Percentiles rank a stretch among this genome's conserved stretches.
These are phyloP conservation scores for Rhodotorula kratochvilovae DNA, from an alignment of 768 basidiomycete species.

Conservation along the genomic window DNA sequence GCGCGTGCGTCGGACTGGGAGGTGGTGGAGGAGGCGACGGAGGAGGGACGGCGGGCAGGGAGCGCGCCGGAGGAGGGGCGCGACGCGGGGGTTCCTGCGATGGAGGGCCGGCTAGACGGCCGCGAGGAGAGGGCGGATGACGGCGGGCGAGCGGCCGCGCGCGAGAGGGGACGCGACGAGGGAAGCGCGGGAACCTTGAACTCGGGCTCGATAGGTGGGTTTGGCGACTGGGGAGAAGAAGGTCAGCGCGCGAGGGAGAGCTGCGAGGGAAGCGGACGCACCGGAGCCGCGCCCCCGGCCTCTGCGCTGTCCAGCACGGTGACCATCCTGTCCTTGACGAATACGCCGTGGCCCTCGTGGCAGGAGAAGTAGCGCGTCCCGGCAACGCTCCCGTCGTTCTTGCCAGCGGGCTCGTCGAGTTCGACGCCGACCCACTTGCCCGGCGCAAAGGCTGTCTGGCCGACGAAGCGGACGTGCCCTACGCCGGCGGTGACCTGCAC, in stretches of 20 bases:
- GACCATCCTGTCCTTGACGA: slow-evolving; percentile 80
- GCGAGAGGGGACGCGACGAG: not conserved
- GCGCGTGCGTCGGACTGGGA: not conserved
- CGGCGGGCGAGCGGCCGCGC: not conserved
- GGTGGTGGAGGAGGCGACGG: not conserved
- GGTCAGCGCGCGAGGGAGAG: not conserved
- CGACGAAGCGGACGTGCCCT: slow-evolving; percentile 80
- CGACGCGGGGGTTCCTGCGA: not conserved
- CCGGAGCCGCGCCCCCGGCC: not conserved
- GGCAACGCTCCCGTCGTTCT: slow-evolving; percentile 85
- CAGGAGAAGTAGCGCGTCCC: slow-evolving; percentile 69
- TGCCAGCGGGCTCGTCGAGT: slow-evolving; percentile 73
- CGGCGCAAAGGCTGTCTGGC: slow-evolving; percentile 71
- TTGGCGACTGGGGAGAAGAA: not conserved
- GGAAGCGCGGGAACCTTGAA: slow-evolving; percentile 15
- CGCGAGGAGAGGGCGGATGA: not conserved
- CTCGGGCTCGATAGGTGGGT: slow-evolving; percentile 46
- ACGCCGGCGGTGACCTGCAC: slow-evolving; percentile 75
- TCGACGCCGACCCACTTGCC: slow-evolving; percentile 98
- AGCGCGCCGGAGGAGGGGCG: slow-evolving; percentile 51
- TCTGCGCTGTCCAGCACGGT: slow-evolving; percentile 47
- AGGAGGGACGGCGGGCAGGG: not conserved
- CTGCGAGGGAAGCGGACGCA: not conserved
- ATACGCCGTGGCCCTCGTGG: slow-evolving; percentile 71
- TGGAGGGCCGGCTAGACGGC: not conserved